Base-by-base conservation (phyloP, 805 yeast species). In the Yarrowia osloensis region DNA sequence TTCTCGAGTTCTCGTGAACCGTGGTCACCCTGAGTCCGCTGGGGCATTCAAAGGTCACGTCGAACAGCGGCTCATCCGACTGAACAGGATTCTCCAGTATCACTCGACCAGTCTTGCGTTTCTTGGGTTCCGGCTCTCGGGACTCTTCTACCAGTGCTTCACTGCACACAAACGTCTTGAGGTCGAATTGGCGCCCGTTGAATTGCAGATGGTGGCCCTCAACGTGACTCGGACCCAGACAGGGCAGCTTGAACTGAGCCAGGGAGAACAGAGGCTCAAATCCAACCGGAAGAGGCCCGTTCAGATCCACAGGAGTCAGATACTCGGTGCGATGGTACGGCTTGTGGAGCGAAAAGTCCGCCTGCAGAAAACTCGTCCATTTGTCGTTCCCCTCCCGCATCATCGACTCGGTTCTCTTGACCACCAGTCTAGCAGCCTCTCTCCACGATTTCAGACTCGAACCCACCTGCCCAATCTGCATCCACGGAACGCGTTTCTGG, bases 401-500 rank as follows among this genome's bases (percentile, higher is more conserved):
- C 44, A 54, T 37, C 3, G 33, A 26, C 3, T 39, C 35, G 9
- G 62, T 33, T 26, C 62, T 8, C 12, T 47, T 37, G 35, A 39
- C 35, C 46, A 54, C 62, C 46, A 54, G n/a, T 2, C 62, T 3
- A 1, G 46, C 62, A 2, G 62, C 62, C 12, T 54, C 46, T 6
- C 6, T 26, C 62, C 62, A 54, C n/a, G 46, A 37, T 13, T 3
- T 12, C 24, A 54, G 2, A 8, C n/a, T 21, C 7, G 59, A 52
- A 17, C 62, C 46, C 1, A 26, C 28, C 57, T 50, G 57, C 15
- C 8, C 40, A 1, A 50, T 8, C 4, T 50, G 26, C 57, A 50
- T 50, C 57, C 57, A 50, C 28, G 57, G 57, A 21, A 50, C 57
- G 8, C 57, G 57, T 4, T 33, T 33, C 29, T 50, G 57, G 1